Evolutionary conservation across 2,329 filamentous ascomycete species (phyloP), one percentile per base, ranked within the genome.

Genomic region (Aureobasidium lini): DNA sequence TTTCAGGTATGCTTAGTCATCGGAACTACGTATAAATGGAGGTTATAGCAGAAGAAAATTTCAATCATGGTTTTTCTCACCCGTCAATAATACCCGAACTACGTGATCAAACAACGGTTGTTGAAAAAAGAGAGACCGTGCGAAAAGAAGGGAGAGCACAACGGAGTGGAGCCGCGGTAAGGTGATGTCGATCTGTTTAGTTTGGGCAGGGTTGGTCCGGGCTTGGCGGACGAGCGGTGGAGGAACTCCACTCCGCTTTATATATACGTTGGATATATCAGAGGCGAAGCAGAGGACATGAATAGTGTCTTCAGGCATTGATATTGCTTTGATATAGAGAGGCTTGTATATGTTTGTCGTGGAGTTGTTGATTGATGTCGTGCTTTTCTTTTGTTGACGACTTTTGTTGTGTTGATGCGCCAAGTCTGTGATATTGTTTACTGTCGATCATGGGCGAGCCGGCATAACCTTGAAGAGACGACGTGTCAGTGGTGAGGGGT

Each of bases 131-230:
- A 23, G 23, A 23, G 18, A 40, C 48, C 48, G 36, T 52, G 48
- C 48, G 23, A 29, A 52, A 16, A 31, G 29, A 11, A 48, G 29
- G 31, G 8, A 34, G 15, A 49, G 47, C 32, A 23, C 23, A 49
- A 32, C 29, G 16, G 47, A 52, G 36, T 52, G 36, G 48, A 52
- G 48, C 36, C 11, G 23, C 48, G 37, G 39, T 23, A 54, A 54
- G 50, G 50, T 54, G 50, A 54, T 54, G 50, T 54, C n/a, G 50
- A 54, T 54, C 50, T 34, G 10, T 54, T 54, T 54, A 54, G 50
- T 29, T 32, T 34, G 13, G 6, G 39, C n/a, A 16, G n/a, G 11
- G 7, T n/a, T 40, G 50, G n/a, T 23, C 29, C 29, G 37, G 37
- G 23, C 37, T 37, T 54, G 50, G 50, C 37, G 11, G 37, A 23